Evolutionary conservation across 2,329 filamentous ascomycete species (phyloP).

Genomic region (Fusarium sp.): DNA sequence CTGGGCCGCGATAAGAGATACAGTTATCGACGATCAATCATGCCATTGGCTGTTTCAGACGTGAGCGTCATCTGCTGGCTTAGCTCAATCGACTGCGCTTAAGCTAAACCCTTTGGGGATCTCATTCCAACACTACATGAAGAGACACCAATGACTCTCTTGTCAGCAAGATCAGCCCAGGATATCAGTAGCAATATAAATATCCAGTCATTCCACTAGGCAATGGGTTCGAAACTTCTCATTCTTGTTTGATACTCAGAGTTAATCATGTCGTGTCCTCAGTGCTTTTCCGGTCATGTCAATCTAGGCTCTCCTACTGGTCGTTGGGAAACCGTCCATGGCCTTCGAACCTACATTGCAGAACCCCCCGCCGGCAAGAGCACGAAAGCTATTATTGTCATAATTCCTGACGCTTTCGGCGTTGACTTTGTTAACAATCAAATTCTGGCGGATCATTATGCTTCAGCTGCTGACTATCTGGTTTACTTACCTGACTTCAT

Average conservation of each 20-base stretch:
- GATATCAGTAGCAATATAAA: not conserved
- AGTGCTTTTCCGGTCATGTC: conserved; percentile 60
- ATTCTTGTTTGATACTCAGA: not conserved
- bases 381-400: conserved; percentile 60
- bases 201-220: not conserved
- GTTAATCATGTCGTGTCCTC: conserved; percentile 50
- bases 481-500: conserved; percentile 70
- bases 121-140: not conserved
- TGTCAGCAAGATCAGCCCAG: not conserved
- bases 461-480: conserved; percentile 59
- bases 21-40: not conserved
- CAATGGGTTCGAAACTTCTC: rapidly evolving
- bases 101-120: not conserved
- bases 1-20: not conserved
- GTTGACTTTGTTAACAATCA: conserved; percentile 64
- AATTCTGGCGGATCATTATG: conserved; percentile 64
- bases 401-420: conserved; percentile 66
- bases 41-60: not conserved
- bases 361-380: conserved; percentile 45
- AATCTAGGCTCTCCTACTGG: conserved; percentile 59
- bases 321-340: conserved; percentile 57
- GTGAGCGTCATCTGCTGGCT: not conserved
- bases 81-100: not conserved
- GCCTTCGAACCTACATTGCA: conserved; percentile 60
- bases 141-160: not conserved